Percentiles rank a stretch among this genome's conserved stretches.
Evolutionary conservation across 495 filamentous ascomycete genomes (phyloP).

Genomic region (Neurospora sp.): DNA sequence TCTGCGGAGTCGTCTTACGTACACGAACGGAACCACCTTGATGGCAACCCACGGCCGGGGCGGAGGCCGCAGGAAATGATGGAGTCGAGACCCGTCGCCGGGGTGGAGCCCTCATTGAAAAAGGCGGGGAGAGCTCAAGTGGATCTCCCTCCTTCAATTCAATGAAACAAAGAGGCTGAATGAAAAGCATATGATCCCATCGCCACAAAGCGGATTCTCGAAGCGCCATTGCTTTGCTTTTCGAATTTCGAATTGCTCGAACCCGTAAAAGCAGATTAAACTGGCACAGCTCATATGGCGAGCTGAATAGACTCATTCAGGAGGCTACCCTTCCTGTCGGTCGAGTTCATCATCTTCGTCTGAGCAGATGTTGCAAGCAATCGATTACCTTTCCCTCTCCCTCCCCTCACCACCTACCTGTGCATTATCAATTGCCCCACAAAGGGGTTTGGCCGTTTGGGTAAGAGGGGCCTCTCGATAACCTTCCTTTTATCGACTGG

Average conservation of each 20-base stretch:
- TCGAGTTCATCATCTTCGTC: neutral
- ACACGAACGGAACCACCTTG: neutral
- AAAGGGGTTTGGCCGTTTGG: neutral
- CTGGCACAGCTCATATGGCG: neutral
- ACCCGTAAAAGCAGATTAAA: neutral
- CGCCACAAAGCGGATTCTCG: neutral
- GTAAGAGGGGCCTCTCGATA: neutral
- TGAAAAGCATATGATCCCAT: neutral
- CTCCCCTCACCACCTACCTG: neutral
- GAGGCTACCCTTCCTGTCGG: neutral
- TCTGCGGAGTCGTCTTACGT: neutral
- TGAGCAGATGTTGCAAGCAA: neutral
- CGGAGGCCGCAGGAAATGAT: neutral
- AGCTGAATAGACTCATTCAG: neutral
- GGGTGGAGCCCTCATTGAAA: neutral
- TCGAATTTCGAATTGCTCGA: neutral
- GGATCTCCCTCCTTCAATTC: neutral
- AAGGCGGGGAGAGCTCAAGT: neutral
- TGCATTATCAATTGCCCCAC: neutral
- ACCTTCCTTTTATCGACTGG: neutral
- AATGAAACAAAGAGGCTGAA: neutral
- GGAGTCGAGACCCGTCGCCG: neutral
- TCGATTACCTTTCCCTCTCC: neutral
- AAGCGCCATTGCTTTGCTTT: neutral
- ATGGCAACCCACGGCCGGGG: neutral